Base-by-base conservation (phyloP, 176 grass and related monocot genomes). In the Bromus sterilis region DNA sequence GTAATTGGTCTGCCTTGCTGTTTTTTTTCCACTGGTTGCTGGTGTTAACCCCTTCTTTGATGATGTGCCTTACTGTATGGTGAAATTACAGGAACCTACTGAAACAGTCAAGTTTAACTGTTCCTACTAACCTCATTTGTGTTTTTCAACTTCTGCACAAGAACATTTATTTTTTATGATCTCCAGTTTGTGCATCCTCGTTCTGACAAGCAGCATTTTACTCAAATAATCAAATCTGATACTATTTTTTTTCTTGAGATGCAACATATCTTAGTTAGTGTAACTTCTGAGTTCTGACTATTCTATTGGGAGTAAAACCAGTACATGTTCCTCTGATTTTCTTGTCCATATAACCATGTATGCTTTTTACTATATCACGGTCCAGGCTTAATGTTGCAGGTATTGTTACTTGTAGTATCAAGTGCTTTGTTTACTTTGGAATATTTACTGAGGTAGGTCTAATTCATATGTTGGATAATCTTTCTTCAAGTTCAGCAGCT, bases 401-500 rank as follows among this genome's bases (percentile, higher is more conserved):
- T 87, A 78, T 63, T 77, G 80, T 90, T 71, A 78, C 86, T 74
- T 95, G 89, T 71, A 62, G 66, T 23, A 93, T 91, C 83, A 89
- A 84, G 62, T 78, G 78, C 85, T 93, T 98, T 88, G 88, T 82
- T 43, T 86, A 93, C 82, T 91, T 89, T 76, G 89, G 88, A 24
- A 93, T 98, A 88, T 98, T 93, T 80, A 84, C 86, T 56, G 76
- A 95, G 86, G 86, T 94, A 80, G 67, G 61, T 74, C 25, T 56
- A 56, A 37, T 84, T 82, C 5, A 35, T 56, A 1, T 11, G 20
- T 58, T n/a, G 55, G 70, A 42, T 11, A 9, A n/a, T 42, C 82
- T 76, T 77, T 74, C 49, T 65, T 78, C 20, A 74, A 63, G 25
- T 84, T 71, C 66, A 84, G 30, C 57, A 69, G 32, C 56, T 53